Evolutionary conservation across 768 basidiomycete genomes (phyloP), one percentile per base, ranked within the genome.

Genomic region (Strobilomyces echinocephalus): DNA sequence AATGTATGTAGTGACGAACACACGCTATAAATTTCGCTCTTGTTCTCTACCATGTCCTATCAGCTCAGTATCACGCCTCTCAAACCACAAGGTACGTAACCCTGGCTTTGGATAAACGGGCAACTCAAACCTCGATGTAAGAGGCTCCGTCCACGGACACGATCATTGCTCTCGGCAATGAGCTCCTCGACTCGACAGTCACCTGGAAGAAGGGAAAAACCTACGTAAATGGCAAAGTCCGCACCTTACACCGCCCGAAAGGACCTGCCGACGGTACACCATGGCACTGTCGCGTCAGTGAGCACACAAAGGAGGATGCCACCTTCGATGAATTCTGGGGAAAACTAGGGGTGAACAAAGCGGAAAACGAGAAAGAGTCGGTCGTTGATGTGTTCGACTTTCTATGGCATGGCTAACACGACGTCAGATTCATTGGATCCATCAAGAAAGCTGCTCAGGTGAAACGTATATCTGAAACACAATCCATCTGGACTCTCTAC

Each of bases 281-380:
- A 3, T 91, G 88, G 87, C 78, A 87, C 60, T 80, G 79, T 64
- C 79, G 88, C 21, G 66, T 82, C 53, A 88, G 87, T 62, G 77
- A 79, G 61, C 88, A 91, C 67, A 66, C 76, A 12, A 63, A 75
- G 6, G 73, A 80, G n/a, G 85, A 90, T 50, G 82, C 77, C 9
- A 82, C 83, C 1, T 90, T 91, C 65, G 84, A 87, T 57, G 78
- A 82, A 59, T 72, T 90, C 60, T 90, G 88, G 88, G 74, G 73
- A 36, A 84, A 80, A 60, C 67, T 90, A 14, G 85, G 83, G 0
- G 69, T 70, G 50, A 75, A 87, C 70, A 88, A 89, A 63, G 78
- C 84, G 16, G 67, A 75, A 41, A 81, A 88, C 51, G 88, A 91
- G 72, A 79, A 76, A 65, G 75, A 87, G 88, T 88, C 54, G 41